Base-by-base conservation (phyloP, 2,329 filamentous ascomycete species). In the Fusarium ambrosium region DNA sequence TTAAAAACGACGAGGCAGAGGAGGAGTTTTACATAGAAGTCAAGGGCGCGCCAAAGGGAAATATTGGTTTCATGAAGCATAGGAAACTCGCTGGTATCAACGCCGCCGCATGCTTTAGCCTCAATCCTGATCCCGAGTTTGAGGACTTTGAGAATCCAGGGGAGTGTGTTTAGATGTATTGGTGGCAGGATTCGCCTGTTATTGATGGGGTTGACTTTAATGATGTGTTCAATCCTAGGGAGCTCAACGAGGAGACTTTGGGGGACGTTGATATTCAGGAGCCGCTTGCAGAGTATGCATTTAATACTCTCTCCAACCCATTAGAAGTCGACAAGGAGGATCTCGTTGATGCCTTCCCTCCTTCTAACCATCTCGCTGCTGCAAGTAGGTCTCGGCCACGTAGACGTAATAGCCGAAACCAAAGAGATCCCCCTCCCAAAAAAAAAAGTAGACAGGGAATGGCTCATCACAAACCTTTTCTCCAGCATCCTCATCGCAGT, bases 401-500 rank as follows among this genome's bases (percentile, higher is more conserved):
- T 60, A 41, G 32, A 66, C 16, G 9, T 13, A 7, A 41, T 66
- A 3, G 63, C 53, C 10, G 10, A 39, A 55, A 32, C 6, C 13
- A 60, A 60, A 32, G 55, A 66, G 55, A 22, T 60, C 22, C n/a
- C n/a, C n/a, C n/a, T n/a, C n/a, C n/a, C n/a, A 27, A 27, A 27
- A 24, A 27, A 27, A 27, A 27, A 27, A 27, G 27, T 6, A 27
- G 27, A 27, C 6, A 27, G 8, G 27, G 27, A 27, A 27, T 27
- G 27, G 4, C 27, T 27, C 27, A 27, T 27, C 6, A 27, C 27
- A 27, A 27, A 27, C 27, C 27, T 27, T 6, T 6, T 24, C 22
- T 24, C 22, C 22, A 27, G 27, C 4, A 27, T 27, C 27, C 4
- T 27, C 24, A 6, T 27, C 24, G 6, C 4, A 27, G 24, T 27